Conservation (phyloP, 1,139 yeast species). For the Kodamaea anthophila region DNA sequence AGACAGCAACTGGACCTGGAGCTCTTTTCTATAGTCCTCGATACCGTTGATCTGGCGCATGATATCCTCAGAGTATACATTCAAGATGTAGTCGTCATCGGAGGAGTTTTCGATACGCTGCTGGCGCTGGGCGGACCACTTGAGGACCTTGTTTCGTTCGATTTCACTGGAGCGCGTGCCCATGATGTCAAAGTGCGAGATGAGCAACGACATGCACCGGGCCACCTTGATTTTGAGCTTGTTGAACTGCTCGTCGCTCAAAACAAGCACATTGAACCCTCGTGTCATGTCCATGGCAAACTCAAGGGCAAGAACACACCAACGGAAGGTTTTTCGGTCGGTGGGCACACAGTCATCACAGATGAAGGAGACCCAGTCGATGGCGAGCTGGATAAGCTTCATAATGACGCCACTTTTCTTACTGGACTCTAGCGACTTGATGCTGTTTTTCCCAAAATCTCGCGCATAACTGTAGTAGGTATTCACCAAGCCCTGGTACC, state of each 20-base stretch:
- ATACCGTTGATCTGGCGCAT: conserved; percentile 54
- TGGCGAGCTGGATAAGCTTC: conserved; percentile 67
- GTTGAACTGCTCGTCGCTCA: conserved; percentile 72
- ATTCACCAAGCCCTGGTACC: conserved; percentile 67
- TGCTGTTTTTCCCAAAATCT: conserved; percentile 74
- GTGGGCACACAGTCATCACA: conserved; percentile 95
- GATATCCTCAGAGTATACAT: conserved; percentile 52
- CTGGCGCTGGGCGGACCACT: conserved; percentile 46
- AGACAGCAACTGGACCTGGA: conserved; percentile 44
- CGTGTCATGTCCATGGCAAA: conserved; percentile 94
- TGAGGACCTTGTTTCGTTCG: conserved; percentile 50
- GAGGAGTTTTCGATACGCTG: conserved; percentile 41
- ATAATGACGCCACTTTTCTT: conserved; percentile 66
- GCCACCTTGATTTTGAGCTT: conserved; percentile 78
- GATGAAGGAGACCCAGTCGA: conserved; percentile 88
- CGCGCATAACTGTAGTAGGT: conserved; percentile 74
- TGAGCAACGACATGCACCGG: conserved; percentile 86
- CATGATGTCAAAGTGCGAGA: conserved; percentile 96
- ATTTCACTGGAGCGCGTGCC: conserved; percentile 93
- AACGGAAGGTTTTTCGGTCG: conserved; percentile 82
- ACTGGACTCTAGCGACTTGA: conserved; percentile 57
- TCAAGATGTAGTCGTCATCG: conserved; percentile 56
- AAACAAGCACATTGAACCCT: conserved; percentile 80
- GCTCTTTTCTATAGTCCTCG: conserved; percentile 49
- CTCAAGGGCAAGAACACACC: conserved; percentile 95